A percentile compares a stretch with the other conserved stretches of the same genome.
These are phyloP conservation scores for Apophysomyces variabilis DNA, from an alignment of 371 early-diverging fungal genomes.

Conservation along the genomic window DNA sequence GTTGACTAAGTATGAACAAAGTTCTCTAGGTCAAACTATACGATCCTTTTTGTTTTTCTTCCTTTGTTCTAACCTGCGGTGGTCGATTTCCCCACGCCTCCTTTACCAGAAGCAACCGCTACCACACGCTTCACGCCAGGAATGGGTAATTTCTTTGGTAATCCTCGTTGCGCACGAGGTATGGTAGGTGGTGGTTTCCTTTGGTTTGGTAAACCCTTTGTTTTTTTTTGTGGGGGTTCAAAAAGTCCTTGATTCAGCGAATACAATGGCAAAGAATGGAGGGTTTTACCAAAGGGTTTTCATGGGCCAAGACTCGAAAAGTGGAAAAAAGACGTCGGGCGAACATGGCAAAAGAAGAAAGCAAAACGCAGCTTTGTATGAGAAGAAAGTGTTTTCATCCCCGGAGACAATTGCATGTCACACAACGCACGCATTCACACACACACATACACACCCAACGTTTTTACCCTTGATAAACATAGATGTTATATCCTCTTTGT, in stretches of 20 bases:
- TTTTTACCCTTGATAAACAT: too few species aligned
- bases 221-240: too few species aligned
- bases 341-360: conserved; percentile 4
- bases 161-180: conserved; percentile 65
- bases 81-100: conserved; percentile 92
- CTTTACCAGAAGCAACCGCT: conserved; percentile 89
- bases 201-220: conserved; percentile 44
- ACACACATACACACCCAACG: too few species aligned
- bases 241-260: conserved; percentile 5
- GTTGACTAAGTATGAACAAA: conserved; percentile 60
- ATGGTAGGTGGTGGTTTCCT: conserved; percentile 48
- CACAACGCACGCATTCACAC: too few species aligned
- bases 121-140: conserved; percentile 72
- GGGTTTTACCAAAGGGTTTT: conserved; percentile 61
- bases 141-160: conserved; percentile 71
- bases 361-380: too few species aligned
- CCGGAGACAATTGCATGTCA: too few species aligned
- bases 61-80: conserved; percentile 64
- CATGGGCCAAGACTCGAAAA: conserved; percentile 45
- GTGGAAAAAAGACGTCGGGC: conserved; percentile 45
- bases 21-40: neutral
- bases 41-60: neutral
- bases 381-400: too few species aligned
- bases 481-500: too few species aligned
- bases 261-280: neutral